Percentiles rank a stretch among this genome's conserved stretches.
phyloP scores from a whole-genome alignment of 495 filamentous ascomycete species.

The Hypoxylon trugodes region DNA sequence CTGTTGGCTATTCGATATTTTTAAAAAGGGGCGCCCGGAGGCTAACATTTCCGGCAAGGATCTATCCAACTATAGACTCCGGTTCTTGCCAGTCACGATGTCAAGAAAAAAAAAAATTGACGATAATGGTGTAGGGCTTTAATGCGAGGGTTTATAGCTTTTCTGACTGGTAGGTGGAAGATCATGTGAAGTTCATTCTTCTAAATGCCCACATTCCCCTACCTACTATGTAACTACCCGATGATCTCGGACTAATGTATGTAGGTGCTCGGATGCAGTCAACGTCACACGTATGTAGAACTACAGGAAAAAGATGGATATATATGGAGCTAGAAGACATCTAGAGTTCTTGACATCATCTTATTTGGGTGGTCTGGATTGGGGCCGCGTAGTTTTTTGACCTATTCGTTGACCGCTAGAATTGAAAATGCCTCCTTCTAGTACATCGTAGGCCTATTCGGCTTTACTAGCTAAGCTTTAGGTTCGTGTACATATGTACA shows the following conservation, averaged over 20 bases:
- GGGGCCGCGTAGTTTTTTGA: constrained; percentile 1
- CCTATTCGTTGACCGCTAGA: constrained; percentile 33
- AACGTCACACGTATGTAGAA: constrained; percentile 2
- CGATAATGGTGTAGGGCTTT: no score
- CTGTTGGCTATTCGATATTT: constrained; percentile 28
- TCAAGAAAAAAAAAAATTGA: no score
- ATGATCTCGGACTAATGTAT: constrained; percentile 30
- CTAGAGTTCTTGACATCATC: constrained; percentile 11
- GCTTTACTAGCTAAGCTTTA: constrained; percentile 3
- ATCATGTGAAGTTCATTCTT: constrained; percentile 9
- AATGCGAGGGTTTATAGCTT: background rate
- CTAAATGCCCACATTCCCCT: background rate
- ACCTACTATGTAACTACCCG: constrained; percentile 10
- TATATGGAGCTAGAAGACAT: background rate
- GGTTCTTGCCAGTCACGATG: background rate
- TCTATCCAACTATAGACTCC: background rate
- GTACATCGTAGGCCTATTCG: background rate
- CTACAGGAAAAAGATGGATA: constrained; percentile 5
- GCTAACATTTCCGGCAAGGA: constrained; percentile 15
- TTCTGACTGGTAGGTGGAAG: constrained; percentile 3
- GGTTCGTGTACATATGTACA: background rate
- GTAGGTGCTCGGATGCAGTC: constrained; percentile 15
- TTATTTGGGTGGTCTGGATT: background rate
- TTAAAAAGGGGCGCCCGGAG: background rate
- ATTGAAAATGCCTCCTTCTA: constrained; percentile 1